Conservation (phyloP, 176 grass and related monocot genomes). For the Ensete ventricosum region DNA sequence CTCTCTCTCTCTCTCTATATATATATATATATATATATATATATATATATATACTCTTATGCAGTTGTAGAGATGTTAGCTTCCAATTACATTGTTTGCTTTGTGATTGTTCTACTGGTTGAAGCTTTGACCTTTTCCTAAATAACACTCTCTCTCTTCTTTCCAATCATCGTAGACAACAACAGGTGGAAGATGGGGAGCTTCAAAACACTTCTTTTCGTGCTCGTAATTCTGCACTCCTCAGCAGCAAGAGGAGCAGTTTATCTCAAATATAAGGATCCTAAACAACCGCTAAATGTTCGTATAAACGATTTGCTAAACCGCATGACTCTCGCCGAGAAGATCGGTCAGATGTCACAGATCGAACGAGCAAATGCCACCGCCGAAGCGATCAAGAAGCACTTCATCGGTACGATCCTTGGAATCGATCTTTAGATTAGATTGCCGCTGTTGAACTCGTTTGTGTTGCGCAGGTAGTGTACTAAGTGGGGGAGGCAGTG, state of each 20-base stretch:
- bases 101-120: neutral
- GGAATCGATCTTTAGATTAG: neutral
- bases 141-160: neutral
- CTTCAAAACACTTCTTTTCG: conserved; percentile 22
- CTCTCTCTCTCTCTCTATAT: too few relatives aligned
- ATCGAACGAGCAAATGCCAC: conserved; percentile 55
- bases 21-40: too few relatives aligned
- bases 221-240: conserved; percentile 27
- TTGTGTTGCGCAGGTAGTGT: conserved; percentile 50
- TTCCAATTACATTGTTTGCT: neutral
- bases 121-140: neutral
- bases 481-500: conserved; percentile 68
- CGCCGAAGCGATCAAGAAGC: conserved; percentile 37
- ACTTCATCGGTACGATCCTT: conserved; percentile 48
- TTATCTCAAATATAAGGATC: conserved; percentile 57
- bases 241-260: conserved; percentile 15
- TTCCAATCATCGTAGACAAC: neutral
- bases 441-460: conserved; percentile 1
- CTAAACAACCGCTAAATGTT: conserved; percentile 38
- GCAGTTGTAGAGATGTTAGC: too few relatives aligned
- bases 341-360: conserved; percentile 83
- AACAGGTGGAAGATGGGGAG: conserved; percentile 30
- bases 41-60: too few relatives aligned
- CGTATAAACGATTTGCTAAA: conserved; percentile 52
- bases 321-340: conserved; percentile 68